Conservation (phyloP, 2,329 filamentous ascomycete genomes). For the Beauveria sp. region DNA sequence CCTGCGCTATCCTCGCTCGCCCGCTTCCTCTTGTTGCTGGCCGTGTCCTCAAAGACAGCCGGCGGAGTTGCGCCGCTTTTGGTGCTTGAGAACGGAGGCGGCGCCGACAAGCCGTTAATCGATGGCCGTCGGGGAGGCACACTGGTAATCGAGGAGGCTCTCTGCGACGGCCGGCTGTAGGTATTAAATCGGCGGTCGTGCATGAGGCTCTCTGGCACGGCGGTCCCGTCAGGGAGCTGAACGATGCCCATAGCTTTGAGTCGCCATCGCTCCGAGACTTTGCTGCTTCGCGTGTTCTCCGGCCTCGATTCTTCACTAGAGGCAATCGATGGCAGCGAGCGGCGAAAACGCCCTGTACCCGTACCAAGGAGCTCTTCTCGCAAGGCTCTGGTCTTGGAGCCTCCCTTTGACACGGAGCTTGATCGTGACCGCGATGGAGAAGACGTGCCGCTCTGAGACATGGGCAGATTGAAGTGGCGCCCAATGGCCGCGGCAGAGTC, state of each 20-base stretch:
- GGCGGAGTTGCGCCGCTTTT: not conserved
- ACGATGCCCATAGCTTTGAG: slow-evolving; percentile 45
- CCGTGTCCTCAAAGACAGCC: slow-evolving; percentile 12
- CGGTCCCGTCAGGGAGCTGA: slow-evolving; percentile 45
- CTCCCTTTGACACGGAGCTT: slow-evolving; percentile 14
- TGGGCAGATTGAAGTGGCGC: slow-evolving; percentile 13
- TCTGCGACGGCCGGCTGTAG: not conserved
- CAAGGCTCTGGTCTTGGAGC: slow-evolving; percentile 30
- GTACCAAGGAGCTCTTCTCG: slow-evolving; percentile 26
- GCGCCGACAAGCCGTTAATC: not conserved
- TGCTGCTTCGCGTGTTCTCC: slow-evolving; percentile 25
- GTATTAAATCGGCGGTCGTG: slow-evolving; percentile 31
- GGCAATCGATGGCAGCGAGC: slow-evolving; percentile 31
- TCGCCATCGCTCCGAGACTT: slow-evolving; percentile 36
- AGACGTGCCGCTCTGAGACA: slow-evolving; percentile 15
- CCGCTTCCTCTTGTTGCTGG: slow-evolving; percentile 28
- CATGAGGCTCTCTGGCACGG: slow-evolving; percentile 43
- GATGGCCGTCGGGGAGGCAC: slow-evolving; percentile 3
- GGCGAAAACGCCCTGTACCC: slow-evolving; percentile 26
- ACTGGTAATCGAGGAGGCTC: not conserved
- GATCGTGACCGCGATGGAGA: slow-evolving; percentile 15
- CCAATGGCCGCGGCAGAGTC: slow-evolving; percentile 15
- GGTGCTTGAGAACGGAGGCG: not conserved
- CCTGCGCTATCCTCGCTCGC: slow-evolving; percentile 19
- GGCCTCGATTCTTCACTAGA: slow-evolving; percentile 20